Evolutionary conservation across 1,284 basidiomycete species (phyloP), one percentile per base, ranked within the genome.

Genomic region (Cystobasidiaceae sp.): DNA sequence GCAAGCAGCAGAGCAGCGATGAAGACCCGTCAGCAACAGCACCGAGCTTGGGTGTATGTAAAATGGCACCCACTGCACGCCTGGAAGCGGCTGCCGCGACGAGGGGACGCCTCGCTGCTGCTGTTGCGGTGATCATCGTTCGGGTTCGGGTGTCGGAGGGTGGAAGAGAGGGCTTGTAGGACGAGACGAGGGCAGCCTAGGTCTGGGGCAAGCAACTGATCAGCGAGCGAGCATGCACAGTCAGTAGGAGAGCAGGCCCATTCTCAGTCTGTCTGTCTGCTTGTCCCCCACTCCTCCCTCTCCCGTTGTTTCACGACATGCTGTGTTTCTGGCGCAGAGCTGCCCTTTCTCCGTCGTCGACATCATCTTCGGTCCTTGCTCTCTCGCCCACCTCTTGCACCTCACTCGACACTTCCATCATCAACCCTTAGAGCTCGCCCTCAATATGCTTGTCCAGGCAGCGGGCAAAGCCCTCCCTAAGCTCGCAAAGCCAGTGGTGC

Each of bases 401-500:
- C n/a, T n/a, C 37, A n/a, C 37, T 39, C 37, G 11, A 39, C 37
- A 11, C 37, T 39, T 39, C 37, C 37, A 39, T 39, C 37, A 39
- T 39, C 37, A 39, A 39, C n/a, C n/a, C n/a, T n/a, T n/a, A n/a
- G n/a, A n/a, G n/a, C 28, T 28, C 7, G 2, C 46, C 19, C 43
- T 32, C 28, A 52, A 2, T 43, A 62, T 62, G 60, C 60, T 62
- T 37, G 60, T 44, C 15, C 48, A 51, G 30, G 48, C 60, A 43
- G 60, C 60, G 48, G 34, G 46, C 46, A 51, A 23, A 32, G 41
- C 49, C 39, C 46, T 62, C 37, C 60, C 60, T 28, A 62, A 50
- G 45, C 49, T 41, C 23, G 60, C 50, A 17, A 62, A 62, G 43
- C 54, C 54, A 56, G 41, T 23, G 21, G 54, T 56, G 54, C 41